phyloP scores from a whole-genome alignment of 2,329 filamentous ascomycete genomes.

The Hysterium pulicare region DNA sequence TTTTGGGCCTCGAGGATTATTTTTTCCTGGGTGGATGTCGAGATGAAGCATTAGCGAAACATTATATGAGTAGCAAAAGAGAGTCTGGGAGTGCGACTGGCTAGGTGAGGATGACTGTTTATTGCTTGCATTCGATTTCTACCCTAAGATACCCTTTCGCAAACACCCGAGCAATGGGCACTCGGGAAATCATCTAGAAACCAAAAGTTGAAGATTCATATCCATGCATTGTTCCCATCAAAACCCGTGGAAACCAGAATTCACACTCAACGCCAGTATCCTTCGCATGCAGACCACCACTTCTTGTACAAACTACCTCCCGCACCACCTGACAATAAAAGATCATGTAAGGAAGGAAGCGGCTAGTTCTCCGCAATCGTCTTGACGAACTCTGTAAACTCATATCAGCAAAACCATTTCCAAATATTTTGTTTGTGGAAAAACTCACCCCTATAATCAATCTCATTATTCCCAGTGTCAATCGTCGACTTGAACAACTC shows the following conservation, averaged over 20 bases:
- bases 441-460: constrained; percentile 86
- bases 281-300: constrained; percentile 21
- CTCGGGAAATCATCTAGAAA: too few relatives aligned
- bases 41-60: too few relatives aligned
- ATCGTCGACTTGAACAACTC: constrained; percentile 92
- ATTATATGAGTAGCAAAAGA: too few relatives aligned
- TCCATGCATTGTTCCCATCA: neutral
- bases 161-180: too few relatives aligned
- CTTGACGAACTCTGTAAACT: constrained; percentile 35
- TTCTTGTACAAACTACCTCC: constrained; percentile 23
- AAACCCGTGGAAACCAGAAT: neutral
- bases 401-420: constrained; percentile 9
- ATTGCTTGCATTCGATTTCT: too few relatives aligned
- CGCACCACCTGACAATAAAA: constrained; percentile 1
- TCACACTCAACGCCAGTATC: constrained; percentile 25
- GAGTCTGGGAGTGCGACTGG: too few relatives aligned
- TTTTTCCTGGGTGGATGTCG: too few relatives aligned
- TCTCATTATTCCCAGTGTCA: constrained; percentile 91
- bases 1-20: neutral
- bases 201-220: too few relatives aligned
- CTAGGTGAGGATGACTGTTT: too few relatives aligned
- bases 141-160: too few relatives aligned
- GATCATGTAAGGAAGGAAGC: constrained; percentile 3
- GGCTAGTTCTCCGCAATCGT: constrained; percentile 38
- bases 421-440: neutral